Base-by-base conservation (phyloP, 306 rosid genomes). In the Quercus robur region DNA sequence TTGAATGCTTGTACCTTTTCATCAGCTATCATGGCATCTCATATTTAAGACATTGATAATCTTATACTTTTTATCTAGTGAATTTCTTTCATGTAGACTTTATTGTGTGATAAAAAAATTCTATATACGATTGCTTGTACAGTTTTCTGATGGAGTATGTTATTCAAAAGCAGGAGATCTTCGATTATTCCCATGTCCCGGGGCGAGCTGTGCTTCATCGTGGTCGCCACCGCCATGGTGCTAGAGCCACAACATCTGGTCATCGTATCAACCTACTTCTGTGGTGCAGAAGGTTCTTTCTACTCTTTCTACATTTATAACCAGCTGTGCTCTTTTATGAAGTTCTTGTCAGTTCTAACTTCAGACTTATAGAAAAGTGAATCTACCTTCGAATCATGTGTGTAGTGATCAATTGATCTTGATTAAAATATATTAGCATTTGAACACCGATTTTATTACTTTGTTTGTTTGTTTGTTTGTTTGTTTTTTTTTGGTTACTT, bases 201-300 rank as follows among this genome's bases (percentile, higher is more conserved):
- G 91, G 91, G 75, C 83, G 75, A 75, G 91, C 89, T 77, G 86
- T 88, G 58, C 89, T 88, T 81, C 91, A 88, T 80, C 88, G 88
- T n/a, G 91, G 91, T 59, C 91, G 91, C 15, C 89, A 88, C 73
- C 91, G 91, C 73, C 91, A 86, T 88, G 91, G 91, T 79, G 88
- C 91, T 52, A 86, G 86, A 75, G 88, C 89, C 63, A 88, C 89
- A 23, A 86, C 89, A 57, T 86, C 85, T 35, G 91, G 91, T 66
- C 83, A 88, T 71, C 89, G 91, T 20, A 74, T 81, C 81, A 88
- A 88, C 80, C 78, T 88, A 38, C 88, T 88, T 66, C 68, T 88
- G 33, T 88, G 91, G 91, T 86, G 91, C 80, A 84, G 91, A 88
- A 88, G 91, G 91, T 88, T 77, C 75, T 74, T 66, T 54, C 62